A percentile compares a stretch with the other conserved stretches of the same genome.
These are phyloP conservation scores for Cercospora citrullina DNA, from an alignment of 2,329 filamentous ascomycete species.

Conservation along the genomic window DNA sequence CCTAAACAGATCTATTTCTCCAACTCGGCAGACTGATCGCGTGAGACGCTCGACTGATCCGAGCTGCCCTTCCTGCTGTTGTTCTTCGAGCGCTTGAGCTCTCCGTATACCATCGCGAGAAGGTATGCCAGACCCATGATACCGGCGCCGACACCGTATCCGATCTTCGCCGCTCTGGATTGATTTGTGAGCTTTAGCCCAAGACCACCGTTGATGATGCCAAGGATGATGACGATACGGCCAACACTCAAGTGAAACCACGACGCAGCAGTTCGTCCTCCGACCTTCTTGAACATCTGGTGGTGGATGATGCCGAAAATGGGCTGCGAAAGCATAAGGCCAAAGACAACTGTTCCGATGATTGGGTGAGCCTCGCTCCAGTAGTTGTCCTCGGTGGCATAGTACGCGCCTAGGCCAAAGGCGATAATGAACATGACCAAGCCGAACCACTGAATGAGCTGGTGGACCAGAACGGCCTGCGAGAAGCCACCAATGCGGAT, in stretches of 20 bases:
- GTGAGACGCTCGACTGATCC: background rate
- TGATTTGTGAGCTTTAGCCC: constrained; percentile 52
- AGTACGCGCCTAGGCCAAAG: constrained; percentile 51
- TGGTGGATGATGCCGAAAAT: constrained; percentile 57
- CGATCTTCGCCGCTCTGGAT: constrained; percentile 40
- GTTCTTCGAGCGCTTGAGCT: constrained; percentile 26
- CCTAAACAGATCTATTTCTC: background rate
- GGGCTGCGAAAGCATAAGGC: constrained; percentile 56
- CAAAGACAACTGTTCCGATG: constrained; percentile 55
- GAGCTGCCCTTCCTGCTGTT: constrained; percentile 2
- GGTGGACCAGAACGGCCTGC: constrained; percentile 47
- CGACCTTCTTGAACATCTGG: constrained; percentile 42
- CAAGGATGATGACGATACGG: constrained; percentile 49
- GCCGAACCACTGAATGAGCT: constrained; percentile 52
- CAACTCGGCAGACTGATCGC: background rate
- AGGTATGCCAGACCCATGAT: constrained; percentile 50
- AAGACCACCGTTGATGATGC: constrained; percentile 58
- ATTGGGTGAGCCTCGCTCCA: constrained; percentile 54
- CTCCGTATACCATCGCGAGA: constrained; percentile 33
- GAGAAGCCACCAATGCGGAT: constrained; percentile 49
- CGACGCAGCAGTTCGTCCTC: constrained; percentile 48
- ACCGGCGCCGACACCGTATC: constrained; percentile 52
- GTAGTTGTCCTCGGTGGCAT: constrained; percentile 15
- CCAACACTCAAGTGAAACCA: constrained; percentile 39
- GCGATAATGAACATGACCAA: constrained; percentile 52